A percentile compares a stretch with the other conserved stretches of the same genome.
Conservation (phyloP, 306 rosid genomes). For the Prunus armeniaca region DNA sequence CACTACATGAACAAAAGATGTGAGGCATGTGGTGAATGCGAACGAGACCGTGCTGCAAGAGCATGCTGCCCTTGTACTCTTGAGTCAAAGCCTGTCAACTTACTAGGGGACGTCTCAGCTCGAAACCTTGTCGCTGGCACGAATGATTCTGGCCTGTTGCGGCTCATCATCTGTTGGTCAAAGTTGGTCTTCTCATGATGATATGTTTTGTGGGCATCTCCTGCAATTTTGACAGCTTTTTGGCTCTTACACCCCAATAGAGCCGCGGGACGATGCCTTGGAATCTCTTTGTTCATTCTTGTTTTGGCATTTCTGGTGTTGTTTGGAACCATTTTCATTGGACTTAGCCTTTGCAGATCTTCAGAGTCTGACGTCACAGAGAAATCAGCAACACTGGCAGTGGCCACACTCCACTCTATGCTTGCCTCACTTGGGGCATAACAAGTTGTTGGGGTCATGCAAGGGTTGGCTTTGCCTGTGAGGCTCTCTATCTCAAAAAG, state of each 20-base stretch:
- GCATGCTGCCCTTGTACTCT: conserved; percentile 41
- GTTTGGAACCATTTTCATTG: conserved; percentile 24
- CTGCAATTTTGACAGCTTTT: conserved; percentile 68
- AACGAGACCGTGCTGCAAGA: conserved; percentile 40
- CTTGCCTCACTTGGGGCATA: conserved; percentile 97
- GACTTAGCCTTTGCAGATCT: conserved; percentile 53
- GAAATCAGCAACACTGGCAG: conserved; percentile 83
- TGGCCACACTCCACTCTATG: conserved; percentile 92
- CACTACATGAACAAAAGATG: conserved; percentile 41
- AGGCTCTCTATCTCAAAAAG: conserved; percentile 83
- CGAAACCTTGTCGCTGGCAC: conserved; percentile 43
- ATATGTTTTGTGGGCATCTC: conserved; percentile 40
- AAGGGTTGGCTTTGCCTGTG: conserved; percentile 46
- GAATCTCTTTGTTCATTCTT: conserved; percentile 33
- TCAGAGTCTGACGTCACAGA: conserved; percentile 68
- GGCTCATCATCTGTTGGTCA: conserved; percentile 11
- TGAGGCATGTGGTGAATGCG: conserved; percentile 52
- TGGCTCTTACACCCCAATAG: conserved; percentile 75
- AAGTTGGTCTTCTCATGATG: conserved; percentile 30
- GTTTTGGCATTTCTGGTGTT: conserved; percentile 26
- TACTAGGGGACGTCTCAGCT: conserved; percentile 39
- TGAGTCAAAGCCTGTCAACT: conserved; percentile 39
- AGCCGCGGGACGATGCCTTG: conserved; percentile 32
- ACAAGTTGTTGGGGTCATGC: conserved; percentile 60
- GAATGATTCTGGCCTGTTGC: conserved; percentile 35